These are phyloP conservation scores for Golubevia pallescens DNA, from an alignment of 1,284 basidiomycete genomes.

Conservation along the genomic window DNA sequence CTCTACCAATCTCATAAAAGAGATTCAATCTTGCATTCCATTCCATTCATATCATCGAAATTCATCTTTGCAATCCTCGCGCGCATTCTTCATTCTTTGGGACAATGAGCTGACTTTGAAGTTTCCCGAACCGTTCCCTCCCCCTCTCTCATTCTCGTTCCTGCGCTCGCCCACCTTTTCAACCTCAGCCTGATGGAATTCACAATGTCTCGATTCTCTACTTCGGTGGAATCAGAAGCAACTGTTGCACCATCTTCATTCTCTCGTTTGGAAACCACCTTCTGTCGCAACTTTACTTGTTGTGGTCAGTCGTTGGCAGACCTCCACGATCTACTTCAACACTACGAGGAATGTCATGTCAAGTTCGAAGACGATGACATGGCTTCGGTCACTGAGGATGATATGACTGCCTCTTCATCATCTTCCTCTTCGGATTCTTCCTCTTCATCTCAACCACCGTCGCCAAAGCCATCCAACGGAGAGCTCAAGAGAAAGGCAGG, in stretches of 20 bases:
- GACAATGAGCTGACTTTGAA: neutral
- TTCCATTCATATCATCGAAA: too few species aligned
- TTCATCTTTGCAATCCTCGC: neutral
- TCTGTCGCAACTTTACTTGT: slow-evolving; percentile 62
- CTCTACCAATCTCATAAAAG: neutral
- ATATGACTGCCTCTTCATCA: slow-evolving; percentile 41
- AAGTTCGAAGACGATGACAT: slow-evolving; percentile 53
- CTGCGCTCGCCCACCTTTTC: neutral
- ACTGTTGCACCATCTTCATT: slow-evolving; percentile 50
- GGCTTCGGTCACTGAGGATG: slow-evolving; percentile 6
- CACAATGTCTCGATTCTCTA: slow-evolving; percentile 49
- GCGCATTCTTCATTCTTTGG: neutral
- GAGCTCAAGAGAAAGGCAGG: slow-evolving; percentile 1
- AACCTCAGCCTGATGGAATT: slow-evolving; percentile 53
- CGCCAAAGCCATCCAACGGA: slow-evolving; percentile 28
- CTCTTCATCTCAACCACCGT: slow-evolving; percentile 41
- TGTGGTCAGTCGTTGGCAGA: slow-evolving; percentile 58
- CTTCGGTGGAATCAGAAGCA: slow-evolving; percentile 53
- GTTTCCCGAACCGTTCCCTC: neutral
- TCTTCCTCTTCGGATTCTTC: slow-evolving; percentile 39
- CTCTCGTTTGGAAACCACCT: slow-evolving; percentile 41
- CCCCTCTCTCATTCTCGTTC: neutral
- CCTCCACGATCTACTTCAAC: slow-evolving; percentile 60
- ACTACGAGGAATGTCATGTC: slow-evolving; percentile 63
- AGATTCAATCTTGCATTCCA: too few species aligned